Percentiles rank a stretch among this genome's conserved stretches.
These are phyloP conservation scores for Myxozyma monticola DNA, from an alignment of 805 yeast genomes.

Conservation along the genomic window DNA sequence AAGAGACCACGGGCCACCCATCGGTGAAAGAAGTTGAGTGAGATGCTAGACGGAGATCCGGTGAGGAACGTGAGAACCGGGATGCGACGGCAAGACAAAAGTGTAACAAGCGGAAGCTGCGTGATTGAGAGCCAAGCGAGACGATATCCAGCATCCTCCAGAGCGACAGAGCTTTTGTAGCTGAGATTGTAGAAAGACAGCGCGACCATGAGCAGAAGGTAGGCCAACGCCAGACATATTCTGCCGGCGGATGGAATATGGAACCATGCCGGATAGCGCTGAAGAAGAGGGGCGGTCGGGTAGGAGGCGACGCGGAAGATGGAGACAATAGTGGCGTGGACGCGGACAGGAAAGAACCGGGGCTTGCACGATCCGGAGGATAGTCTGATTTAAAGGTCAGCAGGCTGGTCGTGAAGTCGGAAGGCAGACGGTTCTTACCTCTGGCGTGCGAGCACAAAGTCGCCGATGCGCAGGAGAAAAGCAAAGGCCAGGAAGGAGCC, in stretches of 20 bases:
- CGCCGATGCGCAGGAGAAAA: slow-evolving; percentile 10
- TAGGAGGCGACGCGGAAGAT: slow-evolving; percentile 17
- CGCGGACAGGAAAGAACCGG: neutral
- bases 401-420: neutral
- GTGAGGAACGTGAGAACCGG: slow-evolving; percentile 30
- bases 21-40: slow-evolving; percentile 34
- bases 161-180: slow-evolving; percentile 10
- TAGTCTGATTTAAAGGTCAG: slow-evolving; percentile 1
- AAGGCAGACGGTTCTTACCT: slow-evolving; percentile 7
- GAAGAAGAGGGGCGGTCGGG: slow-evolving; percentile 9
- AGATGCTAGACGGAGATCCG: slow-evolving; percentile 28
- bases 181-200: slow-evolving; percentile 26
- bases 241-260: slow-evolving; percentile 25
- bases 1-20: slow-evolving; percentile 35
- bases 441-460: slow-evolving; percentile 4
- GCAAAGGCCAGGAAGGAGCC: slow-evolving; percentile 31
- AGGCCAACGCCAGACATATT: slow-evolving; percentile 11
- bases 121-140: slow-evolving; percentile 35
- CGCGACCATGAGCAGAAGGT: slow-evolving; percentile 28
- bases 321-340: slow-evolving; percentile 13
- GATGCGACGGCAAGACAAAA: slow-evolving; percentile 30
- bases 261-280: neutral
- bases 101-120: slow-evolving; percentile 34
- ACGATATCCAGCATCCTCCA: slow-evolving; percentile 33
- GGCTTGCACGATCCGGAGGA: slow-evolving; percentile 14